Evolutionary conservation across 108 stramenopile species (phyloP).

Genomic region (Thalassiosira profunda): DNA sequence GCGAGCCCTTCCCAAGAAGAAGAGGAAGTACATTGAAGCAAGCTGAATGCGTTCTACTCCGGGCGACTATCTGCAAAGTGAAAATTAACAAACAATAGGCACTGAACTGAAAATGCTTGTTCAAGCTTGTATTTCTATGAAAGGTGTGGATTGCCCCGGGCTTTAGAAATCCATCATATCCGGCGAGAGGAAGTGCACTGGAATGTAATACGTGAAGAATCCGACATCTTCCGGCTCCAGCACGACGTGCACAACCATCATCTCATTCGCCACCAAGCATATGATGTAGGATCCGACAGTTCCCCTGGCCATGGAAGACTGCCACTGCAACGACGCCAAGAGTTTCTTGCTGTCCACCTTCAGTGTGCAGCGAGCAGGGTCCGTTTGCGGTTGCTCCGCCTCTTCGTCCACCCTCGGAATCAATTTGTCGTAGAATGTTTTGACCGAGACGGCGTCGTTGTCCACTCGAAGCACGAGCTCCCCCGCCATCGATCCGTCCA

Average conservation of each 20-base stretch:
- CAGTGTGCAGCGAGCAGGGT: slow-evolving; percentile 53
- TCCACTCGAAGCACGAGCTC: slow-evolving; percentile 53
- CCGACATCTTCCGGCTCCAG: slow-evolving; percentile 73
- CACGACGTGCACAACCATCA: slow-evolving; percentile 80
- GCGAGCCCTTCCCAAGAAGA: slow-evolving; percentile 23
- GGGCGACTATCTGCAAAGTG: too few relatives aligned
- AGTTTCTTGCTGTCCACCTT: slow-evolving; percentile 89
- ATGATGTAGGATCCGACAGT: slow-evolving; percentile 71
- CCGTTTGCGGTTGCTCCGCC: slow-evolving; percentile 7
- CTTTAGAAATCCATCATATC: slow-evolving; percentile 13
- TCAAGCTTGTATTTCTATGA: too few relatives aligned
- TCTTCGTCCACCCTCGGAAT: slow-evolving; percentile 39
- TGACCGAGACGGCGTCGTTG: slow-evolving; percentile 54
- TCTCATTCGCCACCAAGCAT: slow-evolving; percentile 86
- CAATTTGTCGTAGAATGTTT: slow-evolving; percentile 57
- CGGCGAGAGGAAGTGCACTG: slow-evolving; percentile 68
- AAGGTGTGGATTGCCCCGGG: neutral
- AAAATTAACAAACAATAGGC: too few relatives aligned
- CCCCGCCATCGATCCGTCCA: slow-evolving; percentile 59
- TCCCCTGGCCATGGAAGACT: slow-evolving; percentile 49
- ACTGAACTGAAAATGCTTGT: too few relatives aligned
- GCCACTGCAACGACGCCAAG: slow-evolving; percentile 83
- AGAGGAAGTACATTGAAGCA: slow-evolving; percentile 29
- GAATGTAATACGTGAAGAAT: slow-evolving; percentile 87
- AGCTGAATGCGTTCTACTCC: too few relatives aligned